Conservation (phyloP, 306 rosid species). For the Fragaria vesca region DNA sequence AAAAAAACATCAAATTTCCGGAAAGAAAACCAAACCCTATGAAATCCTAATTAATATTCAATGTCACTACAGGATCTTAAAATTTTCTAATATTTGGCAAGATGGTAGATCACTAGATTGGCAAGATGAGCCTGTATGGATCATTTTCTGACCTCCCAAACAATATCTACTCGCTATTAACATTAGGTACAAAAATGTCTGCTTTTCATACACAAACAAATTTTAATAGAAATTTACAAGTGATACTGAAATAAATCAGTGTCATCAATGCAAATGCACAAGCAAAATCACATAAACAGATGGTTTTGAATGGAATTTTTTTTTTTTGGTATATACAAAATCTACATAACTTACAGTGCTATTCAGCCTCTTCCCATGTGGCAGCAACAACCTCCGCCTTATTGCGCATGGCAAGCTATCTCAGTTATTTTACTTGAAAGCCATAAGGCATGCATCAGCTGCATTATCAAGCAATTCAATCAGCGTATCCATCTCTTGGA, state of each 20-base stretch:
- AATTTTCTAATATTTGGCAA: no score
- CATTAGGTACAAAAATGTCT: background rate
- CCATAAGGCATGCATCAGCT: slow-evolving; percentile 32
- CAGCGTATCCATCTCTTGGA: slow-evolving; percentile 20
- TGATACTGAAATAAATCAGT: slow-evolving; percentile 15
- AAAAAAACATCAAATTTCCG: no score
- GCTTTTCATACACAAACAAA: slow-evolving; percentile 23
- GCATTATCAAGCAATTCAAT: slow-evolving; percentile 35
- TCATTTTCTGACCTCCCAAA: background rate
- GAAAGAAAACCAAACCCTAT: no score
- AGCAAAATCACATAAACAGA: slow-evolving; percentile 23
- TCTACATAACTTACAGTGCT: slow-evolving; percentile 42
- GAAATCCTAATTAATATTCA: background rate
- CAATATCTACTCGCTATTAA: slow-evolving; percentile 12
- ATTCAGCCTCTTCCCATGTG: slow-evolving; percentile 25
- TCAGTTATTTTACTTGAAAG: slow-evolving; percentile 37
- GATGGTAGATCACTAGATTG: background rate
- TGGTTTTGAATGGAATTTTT: slow-evolving; percentile 23
- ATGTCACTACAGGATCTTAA: background rate
- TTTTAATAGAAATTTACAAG: slow-evolving; percentile 15
- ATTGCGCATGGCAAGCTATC: slow-evolving; percentile 33
- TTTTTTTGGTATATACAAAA: slow-evolving; percentile 14
- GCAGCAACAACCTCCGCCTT: slow-evolving; percentile 45
- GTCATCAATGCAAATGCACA: slow-evolving; percentile 19
- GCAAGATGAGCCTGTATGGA: background rate